These are phyloP conservation scores for Areca catechu DNA, from an alignment of 176 grass and related monocot species.

Conservation along the genomic window DNA sequence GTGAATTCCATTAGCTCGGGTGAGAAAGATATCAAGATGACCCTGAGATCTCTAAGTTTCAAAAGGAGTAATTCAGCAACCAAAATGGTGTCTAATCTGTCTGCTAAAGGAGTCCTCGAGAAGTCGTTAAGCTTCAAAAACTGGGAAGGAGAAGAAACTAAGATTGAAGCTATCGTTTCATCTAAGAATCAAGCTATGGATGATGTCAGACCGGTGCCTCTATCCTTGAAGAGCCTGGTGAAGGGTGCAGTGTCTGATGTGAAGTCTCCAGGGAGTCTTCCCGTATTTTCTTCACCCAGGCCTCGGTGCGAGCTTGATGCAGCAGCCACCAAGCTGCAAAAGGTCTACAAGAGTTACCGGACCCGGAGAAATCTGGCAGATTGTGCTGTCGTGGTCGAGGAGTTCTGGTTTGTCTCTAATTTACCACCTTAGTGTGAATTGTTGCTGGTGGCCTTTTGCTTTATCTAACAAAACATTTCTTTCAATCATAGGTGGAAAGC, in stretches of 20 bases:
- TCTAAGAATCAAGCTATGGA: not conserved
- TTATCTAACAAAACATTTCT: no score
- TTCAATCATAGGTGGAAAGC: constrained; percentile 57
- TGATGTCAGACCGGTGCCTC: not conserved
- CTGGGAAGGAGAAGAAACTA: constrained; percentile 32
- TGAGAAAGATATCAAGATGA: no score
- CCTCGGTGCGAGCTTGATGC: constrained; percentile 55
- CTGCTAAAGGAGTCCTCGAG: constrained; percentile 18
- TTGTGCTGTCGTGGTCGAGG: constrained; percentile 83
- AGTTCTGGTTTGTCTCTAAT: constrained; percentile 53
- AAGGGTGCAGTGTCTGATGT: constrained; percentile 10
- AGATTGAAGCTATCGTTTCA: not conserved
- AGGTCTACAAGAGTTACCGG: constrained; percentile 84
- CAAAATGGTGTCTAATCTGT: constrained; percentile 19
- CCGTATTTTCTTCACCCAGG: constrained; percentile 51
- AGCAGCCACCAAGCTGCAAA: constrained; percentile 71
- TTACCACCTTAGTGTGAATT: no score
- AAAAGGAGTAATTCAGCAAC: no score
- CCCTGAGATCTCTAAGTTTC: no score
- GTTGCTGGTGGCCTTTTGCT: no score
- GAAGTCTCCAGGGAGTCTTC: constrained; percentile 6
- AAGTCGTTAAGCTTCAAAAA: constrained; percentile 88
- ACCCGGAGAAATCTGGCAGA: constrained; percentile 84
- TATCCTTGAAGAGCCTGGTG: not conserved
- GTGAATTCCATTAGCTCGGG: no score